Evolutionary conservation across 2,329 filamentous ascomycete species (phyloP), one percentile per base, ranked within the genome.

Genomic region (Penicillium sp.): DNA sequence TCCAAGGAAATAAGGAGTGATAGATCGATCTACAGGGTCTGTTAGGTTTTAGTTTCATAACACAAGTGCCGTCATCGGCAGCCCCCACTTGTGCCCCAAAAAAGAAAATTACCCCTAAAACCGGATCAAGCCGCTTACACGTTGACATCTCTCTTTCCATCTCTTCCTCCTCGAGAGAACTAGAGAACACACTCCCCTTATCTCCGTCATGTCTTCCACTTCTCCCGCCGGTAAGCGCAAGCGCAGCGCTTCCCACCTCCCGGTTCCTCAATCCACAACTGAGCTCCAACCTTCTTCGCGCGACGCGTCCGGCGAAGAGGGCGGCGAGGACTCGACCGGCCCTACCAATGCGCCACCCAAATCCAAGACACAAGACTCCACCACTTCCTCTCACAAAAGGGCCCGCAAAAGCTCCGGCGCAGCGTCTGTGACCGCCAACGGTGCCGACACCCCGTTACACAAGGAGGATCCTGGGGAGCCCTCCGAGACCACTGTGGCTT

Each of bases 281-380:
- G 84, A 88, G 70, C 80, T 86, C 49, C 85, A 88, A 73, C 83
- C 89, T 35, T 91, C 90, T 19, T 93, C 90, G 35, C 86, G 90
- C 71, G 90, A 96, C 78, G 90, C 90, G 59, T 93, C 90, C 16
- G 90, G 83, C 63, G 90, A 96, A 77, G 91, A 93, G 72, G 87
- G 85, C 43, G 62, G 60, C 68, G 87, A 89, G 68, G 90, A 90
- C 64, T 87, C 88, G 16, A 84, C 89, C 52, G 83, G 81, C 35
- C 77, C 81, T 39, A 74, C 58, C 29, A 63, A 62, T 47, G 58
- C 65, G 2, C 45, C 65, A 10, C 61, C 66, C 55, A 85, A 84
- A 65, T 84, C 85, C 73, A 84, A 84, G 71, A 87, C 87, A 73
- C 76, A 80, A 43, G 81, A 84, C 68, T 61, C 69, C 22, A n/a